A percentile compares a stretch with the other conserved stretches of the same genome.
Evolutionary conservation across 306 rosid genomes (phyloP).

Genomic region (Luffa aegyptiaca): DNA sequence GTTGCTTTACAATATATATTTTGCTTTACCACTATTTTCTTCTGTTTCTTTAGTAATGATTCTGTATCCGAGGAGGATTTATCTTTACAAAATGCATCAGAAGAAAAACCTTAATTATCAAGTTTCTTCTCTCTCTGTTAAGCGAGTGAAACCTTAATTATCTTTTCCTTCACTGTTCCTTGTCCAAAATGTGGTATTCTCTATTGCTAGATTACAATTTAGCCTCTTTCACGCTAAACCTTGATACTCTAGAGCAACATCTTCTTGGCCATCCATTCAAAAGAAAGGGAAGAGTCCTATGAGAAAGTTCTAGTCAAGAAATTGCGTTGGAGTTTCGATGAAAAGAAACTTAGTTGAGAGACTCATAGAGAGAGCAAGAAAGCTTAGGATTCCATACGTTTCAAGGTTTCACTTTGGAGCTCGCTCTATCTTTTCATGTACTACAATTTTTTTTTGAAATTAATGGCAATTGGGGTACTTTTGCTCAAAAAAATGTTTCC

Average conservation of each 20-base stretch:
- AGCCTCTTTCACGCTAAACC: not conserved
- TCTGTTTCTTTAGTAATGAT: not conserved
- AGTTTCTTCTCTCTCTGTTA: not conserved
- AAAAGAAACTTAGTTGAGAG: not conserved
- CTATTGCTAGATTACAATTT: not conserved
- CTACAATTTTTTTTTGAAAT: not conserved
- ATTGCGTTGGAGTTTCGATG: not conserved
- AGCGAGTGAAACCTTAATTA: not conserved
- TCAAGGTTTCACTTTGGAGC: not conserved
- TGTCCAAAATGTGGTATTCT: not conserved
- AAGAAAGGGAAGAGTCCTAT: not conserved
- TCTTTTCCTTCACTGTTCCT: not conserved
- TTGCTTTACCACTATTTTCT: not conserved
- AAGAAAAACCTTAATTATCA: too few relatives aligned
- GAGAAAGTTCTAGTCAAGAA: not conserved
- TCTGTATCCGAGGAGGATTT: not conserved
- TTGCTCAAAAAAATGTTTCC: not conserved
- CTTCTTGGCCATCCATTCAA: not conserved
- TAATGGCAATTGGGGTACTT: not conserved
- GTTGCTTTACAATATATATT: not conserved
- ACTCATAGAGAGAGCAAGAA: not conserved
- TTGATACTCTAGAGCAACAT: not conserved
- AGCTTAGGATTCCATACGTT: not conserved
- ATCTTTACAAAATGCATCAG: not conserved
- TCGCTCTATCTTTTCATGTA: not conserved